Base-by-base conservation (phyloP, 441 rosid genomes). In the Erodium texanum region DNA sequence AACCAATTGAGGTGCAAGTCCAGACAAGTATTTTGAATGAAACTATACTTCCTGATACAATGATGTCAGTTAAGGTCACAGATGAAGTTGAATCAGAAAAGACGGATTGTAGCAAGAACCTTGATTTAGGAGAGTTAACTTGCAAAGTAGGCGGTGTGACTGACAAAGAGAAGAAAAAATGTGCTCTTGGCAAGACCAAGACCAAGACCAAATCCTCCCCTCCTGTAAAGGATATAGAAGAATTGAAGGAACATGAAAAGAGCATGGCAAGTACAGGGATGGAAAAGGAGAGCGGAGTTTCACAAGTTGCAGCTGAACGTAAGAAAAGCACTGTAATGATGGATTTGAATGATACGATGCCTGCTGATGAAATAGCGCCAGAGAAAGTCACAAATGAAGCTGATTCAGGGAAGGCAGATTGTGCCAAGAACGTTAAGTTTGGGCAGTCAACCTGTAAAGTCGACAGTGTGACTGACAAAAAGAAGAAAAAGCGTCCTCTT, bases 201-300 rank as follows among this genome's bases (percentile, higher is more conserved):
- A 62, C 62, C 62, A 56, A 19, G 24, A 11, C 19, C 22, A 56
- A 56, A 56, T 56, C 62, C 18, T 7, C 24, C 23, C 62, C 16
- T 45, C 5, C 62, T 18, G 62, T 19, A 8, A 19, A 41, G 2
- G 48, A 41, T 14, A 12, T 0, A 9, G 48, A 41, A 9, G 48
- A 41, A 5, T 41, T 52, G 59, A 52, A 52, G 59, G 59, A 52
- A 16, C 22, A 52, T 52, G 59, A 16, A 18, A 52, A 52, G 22
- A n/a, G 59, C 59, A 52, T 16, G 59, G 18, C 69, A 64, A 80
- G 72, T 65, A 14, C n/a, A 62, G 61, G 14, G 9, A 56, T 43
- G 59, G 68, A 61, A 70, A 38, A 52, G 54, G 58, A 71, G 58
- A 70, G 69, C 56, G 81, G 77, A 74, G 70, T 70, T 73, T 52